Evolutionary conservation across 2,329 filamentous ascomycete species (phyloP).

Genomic region (Dendrostoma leiphaemia): DNA sequence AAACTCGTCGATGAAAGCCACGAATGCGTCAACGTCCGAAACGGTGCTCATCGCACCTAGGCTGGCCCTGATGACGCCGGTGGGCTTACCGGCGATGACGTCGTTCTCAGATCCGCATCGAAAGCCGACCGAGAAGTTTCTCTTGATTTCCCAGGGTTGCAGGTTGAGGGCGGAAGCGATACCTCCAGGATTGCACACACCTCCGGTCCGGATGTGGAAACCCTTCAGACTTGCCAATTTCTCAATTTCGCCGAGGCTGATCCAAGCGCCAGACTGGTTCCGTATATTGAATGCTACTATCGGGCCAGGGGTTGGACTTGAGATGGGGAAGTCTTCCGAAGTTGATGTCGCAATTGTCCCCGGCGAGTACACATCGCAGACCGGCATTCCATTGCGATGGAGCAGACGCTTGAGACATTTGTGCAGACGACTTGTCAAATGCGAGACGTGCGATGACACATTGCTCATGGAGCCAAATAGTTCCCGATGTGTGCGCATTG

Average conservation of each 20-base stretch:
- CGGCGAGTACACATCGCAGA: slow-evolving; percentile 65
- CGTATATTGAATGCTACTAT: slow-evolving; percentile 81
- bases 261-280: slow-evolving; percentile 67
- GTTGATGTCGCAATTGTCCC: slow-evolving; percentile 18
- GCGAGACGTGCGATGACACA: slow-evolving; percentile 69
- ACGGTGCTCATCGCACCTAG: slow-evolving; percentile 86
- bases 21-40: slow-evolving; percentile 69
- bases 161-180: slow-evolving; percentile 72
- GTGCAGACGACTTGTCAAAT: slow-evolving; percentile 59
- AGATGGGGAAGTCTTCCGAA: slow-evolving; percentile 20
- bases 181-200: slow-evolving; percentile 89
- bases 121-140: slow-evolving; percentile 81
- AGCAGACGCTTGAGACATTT: slow-evolving; percentile 55
- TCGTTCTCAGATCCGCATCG: slow-evolving; percentile 83
- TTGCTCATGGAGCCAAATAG: slow-evolving; percentile 71
- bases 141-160: slow-evolving; percentile 76
- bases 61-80: slow-evolving; percentile 81
- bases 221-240: slow-evolving; percentile 76
- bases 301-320: slow-evolving; percentile 58
- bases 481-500: slow-evolving; percentile 64
- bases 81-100: slow-evolving; percentile 79
- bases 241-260: slow-evolving; percentile 82
- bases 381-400: slow-evolving; percentile 66
- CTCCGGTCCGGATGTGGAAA: slow-evolving; percentile 84
- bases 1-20: slow-evolving; percentile 71